Percentiles rank a stretch among this genome's conserved stretches.
phyloP scores from a whole-genome alignment of 1,139 yeast genomes.

The Debaryomycetaceae sp. region DNA sequence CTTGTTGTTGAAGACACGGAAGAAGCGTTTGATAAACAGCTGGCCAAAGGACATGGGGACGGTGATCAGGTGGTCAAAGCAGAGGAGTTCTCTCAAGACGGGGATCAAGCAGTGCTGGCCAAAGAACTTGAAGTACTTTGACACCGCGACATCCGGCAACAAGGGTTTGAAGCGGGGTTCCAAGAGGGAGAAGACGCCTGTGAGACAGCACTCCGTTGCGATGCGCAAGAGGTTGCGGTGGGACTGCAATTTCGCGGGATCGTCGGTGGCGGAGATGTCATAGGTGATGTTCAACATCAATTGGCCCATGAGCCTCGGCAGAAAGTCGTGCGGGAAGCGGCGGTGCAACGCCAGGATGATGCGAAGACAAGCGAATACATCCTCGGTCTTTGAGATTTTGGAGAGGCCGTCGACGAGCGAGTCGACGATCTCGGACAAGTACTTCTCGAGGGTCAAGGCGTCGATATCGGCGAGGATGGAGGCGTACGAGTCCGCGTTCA shows the following conservation, averaged over 20 bases:
- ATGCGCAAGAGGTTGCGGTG: conserved; percentile 45
- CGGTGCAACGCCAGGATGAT: conserved; percentile 70
- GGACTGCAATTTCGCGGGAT: conserved; percentile 25
- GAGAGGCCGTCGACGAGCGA: conserved; percentile 56
- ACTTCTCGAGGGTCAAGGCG: conserved; percentile 61
- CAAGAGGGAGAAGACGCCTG: conserved; percentile 43
- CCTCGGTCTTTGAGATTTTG: conserved; percentile 46
- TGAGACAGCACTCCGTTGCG: conserved; percentile 50
- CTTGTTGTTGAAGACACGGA: conserved; percentile 8
- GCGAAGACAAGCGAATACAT: conserved; percentile 54
- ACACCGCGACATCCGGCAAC: conserved; percentile 14
- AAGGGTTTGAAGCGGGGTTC: conserved; percentile 21
- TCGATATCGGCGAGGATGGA: conserved; percentile 50
- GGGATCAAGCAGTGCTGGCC: conserved; percentile 33
- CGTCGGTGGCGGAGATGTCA: conserved; percentile 35
- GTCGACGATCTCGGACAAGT: conserved; percentile 58
- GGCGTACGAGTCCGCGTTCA: conserved; percentile 35
- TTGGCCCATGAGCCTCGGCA: conserved; percentile 39
- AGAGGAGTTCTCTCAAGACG: conserved; percentile 44
- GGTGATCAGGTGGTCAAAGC: too few species aligned
- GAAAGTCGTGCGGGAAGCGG: conserved; percentile 47
- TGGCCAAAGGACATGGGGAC: conserved; percentile 39
- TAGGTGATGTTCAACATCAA: conserved; percentile 35
- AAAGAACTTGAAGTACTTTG: conserved; percentile 8
- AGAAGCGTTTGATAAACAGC: conserved; percentile 42